These are phyloP conservation scores for Geranomyces variabilis DNA, from an alignment of 192 early-diverging fungal species.

Conservation along the genomic window DNA sequence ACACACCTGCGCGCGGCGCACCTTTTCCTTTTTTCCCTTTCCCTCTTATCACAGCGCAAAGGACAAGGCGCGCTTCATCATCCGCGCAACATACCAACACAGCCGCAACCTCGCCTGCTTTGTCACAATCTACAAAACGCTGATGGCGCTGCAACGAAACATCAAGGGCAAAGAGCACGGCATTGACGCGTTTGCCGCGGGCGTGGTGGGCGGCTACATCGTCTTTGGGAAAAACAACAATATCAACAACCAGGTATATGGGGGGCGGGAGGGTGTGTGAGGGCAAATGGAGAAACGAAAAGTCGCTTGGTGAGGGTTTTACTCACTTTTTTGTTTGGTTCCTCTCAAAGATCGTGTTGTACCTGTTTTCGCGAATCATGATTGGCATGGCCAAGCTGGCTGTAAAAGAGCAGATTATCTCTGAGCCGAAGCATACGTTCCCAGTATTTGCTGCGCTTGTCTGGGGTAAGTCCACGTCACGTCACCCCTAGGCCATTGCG, in stretches of 20 bases:
- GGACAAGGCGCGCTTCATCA: conserved; percentile 75
- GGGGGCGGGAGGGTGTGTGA: background rate
- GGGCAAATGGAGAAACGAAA: background rate
- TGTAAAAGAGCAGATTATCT: conserved; percentile 69
- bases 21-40: background rate
- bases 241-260: conserved; percentile 94
- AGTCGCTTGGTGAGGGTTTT: background rate
- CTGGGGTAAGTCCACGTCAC: conserved; percentile 91
- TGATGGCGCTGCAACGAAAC: conserved; percentile 76
- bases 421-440: conserved; percentile 80
- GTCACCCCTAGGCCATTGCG: background rate
- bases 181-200: conserved; percentile 86
- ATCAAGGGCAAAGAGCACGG: conserved; percentile 77
- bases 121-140: conserved; percentile 91
- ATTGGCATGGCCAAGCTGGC: conserved; percentile 83
- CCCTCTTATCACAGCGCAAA: conserved; percentile 56
- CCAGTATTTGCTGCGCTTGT: conserved; percentile 89
- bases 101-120: conserved; percentile 87
- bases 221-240: conserved; percentile 95
- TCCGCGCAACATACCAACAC: conserved; percentile 88
- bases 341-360: conserved; percentile 79
- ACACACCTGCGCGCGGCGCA: too few species aligned
- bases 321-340: background rate
- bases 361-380: conserved; percentile 89
- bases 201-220: conserved; percentile 87